Conservation (phyloP, 2,329 filamentous ascomycete genomes). For the Incumbomyces delicatus region DNA sequence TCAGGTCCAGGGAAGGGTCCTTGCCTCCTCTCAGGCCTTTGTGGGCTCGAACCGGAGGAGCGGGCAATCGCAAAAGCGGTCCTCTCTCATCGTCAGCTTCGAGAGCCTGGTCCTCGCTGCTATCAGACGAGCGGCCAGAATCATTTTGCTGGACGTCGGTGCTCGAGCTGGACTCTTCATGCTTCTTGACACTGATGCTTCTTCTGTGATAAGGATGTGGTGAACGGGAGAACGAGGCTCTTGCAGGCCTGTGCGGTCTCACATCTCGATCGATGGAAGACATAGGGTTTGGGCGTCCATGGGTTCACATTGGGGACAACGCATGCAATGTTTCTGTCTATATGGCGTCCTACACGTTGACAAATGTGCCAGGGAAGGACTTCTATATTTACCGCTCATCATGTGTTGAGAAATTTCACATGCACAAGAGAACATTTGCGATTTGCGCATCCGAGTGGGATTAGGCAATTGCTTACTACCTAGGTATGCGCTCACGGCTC, state of each 20-base stretch:
- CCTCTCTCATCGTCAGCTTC: slow-evolving; percentile 88
- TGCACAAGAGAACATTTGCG: slow-evolving; percentile 6
- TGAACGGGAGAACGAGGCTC: slow-evolving; percentile 17
- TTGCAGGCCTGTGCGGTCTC: slow-evolving; percentile 6
- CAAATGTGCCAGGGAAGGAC: too few relatives aligned
- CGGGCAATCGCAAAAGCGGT: slow-evolving; percentile 67
- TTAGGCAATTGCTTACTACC: too few relatives aligned
- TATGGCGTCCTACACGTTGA: background rate
- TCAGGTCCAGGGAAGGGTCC: slow-evolving; percentile 17
- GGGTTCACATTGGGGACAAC: background rate
- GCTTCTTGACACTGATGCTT: slow-evolving; percentile 10
- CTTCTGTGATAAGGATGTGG: slow-evolving; percentile 23
- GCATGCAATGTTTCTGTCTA: background rate
- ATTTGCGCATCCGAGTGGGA: background rate
- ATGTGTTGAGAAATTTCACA: slow-evolving; percentile 12
- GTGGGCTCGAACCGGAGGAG: slow-evolving; percentile 59
- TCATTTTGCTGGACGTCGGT: slow-evolving; percentile 4
- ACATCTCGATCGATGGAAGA: slow-evolving; percentile 10
- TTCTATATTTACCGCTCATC: slow-evolving; percentile 6
- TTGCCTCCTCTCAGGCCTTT: slow-evolving; percentile 59
- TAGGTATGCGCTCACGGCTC: too few relatives aligned
- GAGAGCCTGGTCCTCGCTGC: slow-evolving; percentile 76
- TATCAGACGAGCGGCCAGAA: slow-evolving; percentile 9
- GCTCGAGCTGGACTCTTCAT: slow-evolving; percentile 6
- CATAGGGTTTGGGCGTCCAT: slow-evolving; percentile 10